These are phyloP conservation scores for Tylopilus felleus DNA, from an alignment of 768 basidiomycete species.

Conservation along the genomic window DNA sequence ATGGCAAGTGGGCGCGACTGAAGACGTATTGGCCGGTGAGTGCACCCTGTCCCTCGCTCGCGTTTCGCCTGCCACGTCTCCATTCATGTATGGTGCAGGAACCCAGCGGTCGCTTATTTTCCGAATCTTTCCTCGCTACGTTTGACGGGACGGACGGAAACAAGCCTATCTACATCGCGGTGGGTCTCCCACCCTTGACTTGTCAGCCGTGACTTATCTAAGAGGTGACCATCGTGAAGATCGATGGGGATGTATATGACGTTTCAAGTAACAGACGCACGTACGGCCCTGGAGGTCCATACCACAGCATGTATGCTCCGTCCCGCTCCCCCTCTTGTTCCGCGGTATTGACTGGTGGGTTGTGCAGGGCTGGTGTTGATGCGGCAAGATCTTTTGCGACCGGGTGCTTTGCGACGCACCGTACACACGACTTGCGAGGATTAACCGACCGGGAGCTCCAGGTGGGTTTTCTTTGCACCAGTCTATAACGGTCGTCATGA, in stretches of 20 bases:
- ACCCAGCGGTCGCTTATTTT: constrained; percentile 67
- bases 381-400: constrained; percentile 92
- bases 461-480: constrained; percentile 42
- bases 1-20: constrained; percentile 57
- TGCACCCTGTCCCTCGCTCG: neutral
- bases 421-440: constrained; percentile 88
- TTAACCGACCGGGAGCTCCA: constrained; percentile 65
- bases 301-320: constrained; percentile 59
- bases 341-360: constrained; percentile 23
- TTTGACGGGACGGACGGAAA: constrained; percentile 68
- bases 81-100: constrained; percentile 26
- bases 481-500: neutral
- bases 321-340: neutral
- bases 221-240: constrained; percentile 41
- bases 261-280: constrained; percentile 71
- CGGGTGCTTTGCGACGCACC: constrained; percentile 88
- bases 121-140: constrained; percentile 59
- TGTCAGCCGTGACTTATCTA: constrained; percentile 3
- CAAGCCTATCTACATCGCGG: constrained; percentile 82
- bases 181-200: constrained; percentile 34
- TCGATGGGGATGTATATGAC: constrained; percentile 92
- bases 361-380: constrained; percentile 72
- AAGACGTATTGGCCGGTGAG: constrained; percentile 65
- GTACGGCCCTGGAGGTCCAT: constrained; percentile 89
- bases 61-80: neutral